Percentiles rank a stretch among this genome's conserved stretches.
phyloP scores from a whole-genome alignment of 768 basidiomycete species.

The Cystoderma amianthinum region DNA sequence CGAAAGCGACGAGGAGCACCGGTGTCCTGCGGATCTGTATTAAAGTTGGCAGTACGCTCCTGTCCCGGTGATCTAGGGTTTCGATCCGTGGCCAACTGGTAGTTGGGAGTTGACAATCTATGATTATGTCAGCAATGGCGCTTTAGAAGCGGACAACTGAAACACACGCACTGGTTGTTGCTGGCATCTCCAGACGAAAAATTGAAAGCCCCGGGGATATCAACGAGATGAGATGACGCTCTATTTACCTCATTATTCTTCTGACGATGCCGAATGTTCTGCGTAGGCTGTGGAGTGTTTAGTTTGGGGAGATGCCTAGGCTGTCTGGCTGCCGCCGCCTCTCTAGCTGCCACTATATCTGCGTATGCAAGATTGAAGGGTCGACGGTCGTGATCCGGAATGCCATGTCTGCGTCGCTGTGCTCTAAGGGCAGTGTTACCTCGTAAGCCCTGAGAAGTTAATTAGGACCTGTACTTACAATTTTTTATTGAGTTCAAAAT shows the following conservation, averaged over 20 bases:
- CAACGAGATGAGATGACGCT: background rate
- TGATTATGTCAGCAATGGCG: constrained; percentile 19
- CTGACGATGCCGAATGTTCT: constrained; percentile 23
- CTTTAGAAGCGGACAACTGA: background rate
- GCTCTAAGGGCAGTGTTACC: too few relatives aligned
- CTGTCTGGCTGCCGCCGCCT: constrained; percentile 37
- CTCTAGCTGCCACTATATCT: constrained; percentile 51
- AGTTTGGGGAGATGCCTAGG: constrained; percentile 23
- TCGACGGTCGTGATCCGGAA: constrained; percentile 75
- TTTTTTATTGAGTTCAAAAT: too few relatives aligned
- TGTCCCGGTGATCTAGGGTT: background rate
- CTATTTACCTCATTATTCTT: constrained; percentile 18
- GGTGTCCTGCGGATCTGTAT: constrained; percentile 9
- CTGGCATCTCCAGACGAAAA: background rate
- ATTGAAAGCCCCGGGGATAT: constrained; percentile 3
- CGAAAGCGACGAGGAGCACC: constrained; percentile 19
- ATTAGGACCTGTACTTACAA: too few relatives aligned
- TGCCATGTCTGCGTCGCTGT: constrained; percentile 72
- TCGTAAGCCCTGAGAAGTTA: too few relatives aligned
- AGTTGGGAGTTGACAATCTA: constrained; percentile 10
- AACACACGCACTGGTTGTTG: constrained; percentile 1
- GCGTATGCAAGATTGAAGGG: constrained; percentile 88
- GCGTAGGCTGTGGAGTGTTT: constrained; percentile 3
- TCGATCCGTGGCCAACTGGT: constrained; percentile 7
- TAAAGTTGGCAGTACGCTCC: background rate